Evolutionary conservation across 768 basidiomycete genomes (phyloP), one percentile per base, ranked within the genome.

Genomic region (Lentinula boryana): DNA sequence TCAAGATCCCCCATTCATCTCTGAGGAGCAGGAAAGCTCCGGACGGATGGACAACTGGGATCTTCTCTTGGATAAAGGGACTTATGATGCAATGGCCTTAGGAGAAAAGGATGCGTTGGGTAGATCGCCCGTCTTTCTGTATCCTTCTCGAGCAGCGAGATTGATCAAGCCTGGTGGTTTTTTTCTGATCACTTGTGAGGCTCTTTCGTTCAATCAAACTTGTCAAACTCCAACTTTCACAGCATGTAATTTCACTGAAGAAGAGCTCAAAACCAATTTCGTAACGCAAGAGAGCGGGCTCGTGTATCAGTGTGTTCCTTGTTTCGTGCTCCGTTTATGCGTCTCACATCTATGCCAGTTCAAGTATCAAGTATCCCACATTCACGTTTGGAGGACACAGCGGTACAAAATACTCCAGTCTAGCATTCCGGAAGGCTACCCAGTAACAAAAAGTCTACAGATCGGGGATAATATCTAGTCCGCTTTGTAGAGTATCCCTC

Each of bases 181-280:
- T 67, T 91, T 93, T 68, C 75, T 94, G 36, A 90, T 93, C 48
- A 93, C 91, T 38, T 93, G 92, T 91, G 66, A 53, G 62, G 40
- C 35, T 58, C 18, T 21, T n/a, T 7, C 27, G 27, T 27, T 27
- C 27, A 27, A 27, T 27, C 27, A 27, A 10, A 31, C 13, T n/a
- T 13, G 18, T 32, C 7, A 4, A 41, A 5, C 44, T 40, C 12
- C n/a, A 35, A 74, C 5, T 32, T n/a, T 6, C 44, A 2, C 62
- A 87, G 88, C 92, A 2, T 94, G 92, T 67, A 93, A 93, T 68
- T 93, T 92, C 65, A 94, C 92, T 0, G 87, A 90, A 64, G 83
- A 86, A 0, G 92, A 94, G 67, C 68, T 93, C 38, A 80, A 77
- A 65, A 67, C 73, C 3, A 79, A 67, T 56, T 90, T 93, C 65